phyloP scores from a whole-genome alignment of 306 rosid genomes.

The Malus orientalis region DNA sequence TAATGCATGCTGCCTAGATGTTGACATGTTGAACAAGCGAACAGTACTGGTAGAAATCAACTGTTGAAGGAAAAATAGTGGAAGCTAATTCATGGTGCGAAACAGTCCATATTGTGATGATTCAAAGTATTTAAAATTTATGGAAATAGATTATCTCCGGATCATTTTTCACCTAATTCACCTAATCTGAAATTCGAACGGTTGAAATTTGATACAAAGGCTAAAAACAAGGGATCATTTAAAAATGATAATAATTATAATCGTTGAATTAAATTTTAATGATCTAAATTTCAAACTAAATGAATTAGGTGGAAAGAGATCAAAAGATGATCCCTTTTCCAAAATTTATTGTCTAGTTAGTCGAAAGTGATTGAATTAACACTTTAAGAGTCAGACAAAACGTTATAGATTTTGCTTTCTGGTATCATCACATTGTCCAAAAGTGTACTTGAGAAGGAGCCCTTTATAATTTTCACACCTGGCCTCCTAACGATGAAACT shows the following conservation, averaged over 20 bases:
- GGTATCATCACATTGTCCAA: too few relatives aligned
- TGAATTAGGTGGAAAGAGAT: rapidly evolving
- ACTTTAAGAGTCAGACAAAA: too few relatives aligned
- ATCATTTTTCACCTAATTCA: rapidly evolving
- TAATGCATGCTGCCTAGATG: neutral
- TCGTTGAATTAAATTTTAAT: too few relatives aligned
- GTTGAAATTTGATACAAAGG: too few relatives aligned
- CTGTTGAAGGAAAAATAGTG: neutral
- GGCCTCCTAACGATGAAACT: too few relatives aligned
- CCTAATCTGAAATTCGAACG: rapidly evolving
- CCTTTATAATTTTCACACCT: too few relatives aligned
- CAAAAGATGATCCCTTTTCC: rapidly evolving
- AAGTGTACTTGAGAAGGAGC: too few relatives aligned
- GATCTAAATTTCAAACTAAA: rapidly evolving
- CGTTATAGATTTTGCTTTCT: too few relatives aligned
- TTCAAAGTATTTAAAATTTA: neutral
- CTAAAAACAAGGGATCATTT: rapidly evolving
- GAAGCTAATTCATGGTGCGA: neutral
- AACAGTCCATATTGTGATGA: neutral
- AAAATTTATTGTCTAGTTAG: too few relatives aligned
- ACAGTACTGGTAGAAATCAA: neutral
- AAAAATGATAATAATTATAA: too few relatives aligned
- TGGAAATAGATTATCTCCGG: rapidly evolving
- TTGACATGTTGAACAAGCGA: neutral
- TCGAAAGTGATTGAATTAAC: too few relatives aligned